Base-by-base conservation (phyloP, 768 basidiomycete genomes). In the Leccinum rimulosum region DNA sequence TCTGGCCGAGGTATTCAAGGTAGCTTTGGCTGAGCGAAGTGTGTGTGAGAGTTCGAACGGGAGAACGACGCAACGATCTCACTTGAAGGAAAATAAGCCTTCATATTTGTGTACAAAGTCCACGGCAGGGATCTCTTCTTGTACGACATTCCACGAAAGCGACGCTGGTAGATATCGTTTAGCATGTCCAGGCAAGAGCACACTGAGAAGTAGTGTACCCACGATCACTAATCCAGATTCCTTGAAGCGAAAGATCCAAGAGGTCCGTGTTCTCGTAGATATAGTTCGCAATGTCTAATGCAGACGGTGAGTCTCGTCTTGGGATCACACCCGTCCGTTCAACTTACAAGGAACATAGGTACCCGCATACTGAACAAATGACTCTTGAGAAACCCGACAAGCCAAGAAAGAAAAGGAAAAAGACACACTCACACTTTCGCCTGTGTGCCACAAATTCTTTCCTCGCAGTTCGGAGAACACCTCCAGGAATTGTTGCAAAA, bases 161-260 rank as follows among this genome's bases (percentile, higher is more conserved):
- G 76, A 75, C 15, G 86, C 86, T 87, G 54, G 38, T 47, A 11
- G 2, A 25, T 14, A 6, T 35, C 8, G 14, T 49, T 60, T 8
- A 51, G 33, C 6, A 55, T 49, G 10, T 43, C 33, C 54, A 27
- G 38, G 38, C 4, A 35, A 1, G 10, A 43, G 5, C 12, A 4
- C 25, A 19, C 17, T 17, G 40, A 40, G n/a, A 19, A 19, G 0
- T 45, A 5, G 17, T 52, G 31, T 25, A 66, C 86, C 70, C 64
- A 89, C 89, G 86, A 73, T 91, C 88, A 28, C 79, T 76, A 27
- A 89, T 82, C 86, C 88, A 91, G 47, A 87, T 83, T 4, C 89
- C 89, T 65, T 84, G 83, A 27, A 91, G 76, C 31, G 79, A 73
- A 19, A 91, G 76, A 48, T 83, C 80, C 9, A 91, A 57, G 3